Percentiles rank a stretch among this genome's conserved stretches.
Conservation (phyloP, 1,139 yeast genomes). For the Candida sanyaensis region DNA sequence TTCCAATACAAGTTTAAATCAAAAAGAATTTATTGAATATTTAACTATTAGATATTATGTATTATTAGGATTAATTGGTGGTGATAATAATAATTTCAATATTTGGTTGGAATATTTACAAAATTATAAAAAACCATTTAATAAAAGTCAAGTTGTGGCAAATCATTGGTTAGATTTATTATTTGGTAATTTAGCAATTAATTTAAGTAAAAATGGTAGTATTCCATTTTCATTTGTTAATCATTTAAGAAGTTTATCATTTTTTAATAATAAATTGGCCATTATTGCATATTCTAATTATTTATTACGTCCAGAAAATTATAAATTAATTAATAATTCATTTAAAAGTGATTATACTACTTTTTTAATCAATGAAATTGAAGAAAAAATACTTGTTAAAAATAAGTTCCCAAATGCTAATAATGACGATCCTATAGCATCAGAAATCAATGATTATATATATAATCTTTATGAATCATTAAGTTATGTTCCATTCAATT, state of each 20-base stretch:
- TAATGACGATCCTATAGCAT: conserved; percentile 16
- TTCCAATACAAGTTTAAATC: conserved; percentile 14
- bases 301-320: conserved; percentile 29
- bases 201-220: conserved; percentile 25
- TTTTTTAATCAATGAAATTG: conserved; percentile 27
- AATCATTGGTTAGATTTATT: conserved; percentile 42
- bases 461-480: conserved; percentile 36
- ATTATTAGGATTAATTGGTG: conserved; percentile 29
- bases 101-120: conserved; percentile 37
- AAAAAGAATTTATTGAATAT: conserved; percentile 32
- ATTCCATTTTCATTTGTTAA: conserved; percentile 20
- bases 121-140: conserved; percentile 28
- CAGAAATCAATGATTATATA: conserved; percentile 28
- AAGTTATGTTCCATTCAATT: conserved; percentile 23
- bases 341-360: conserved; percentile 35
- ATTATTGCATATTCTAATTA: conserved; percentile 32
- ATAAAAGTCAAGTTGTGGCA: conserved; percentile 38
- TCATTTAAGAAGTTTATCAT: conserved; percentile 24
- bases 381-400: conserved; percentile 20
- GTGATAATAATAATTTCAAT: conserved; percentile 17
- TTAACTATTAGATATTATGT: conserved; percentile 39
- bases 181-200: conserved; percentile 25
- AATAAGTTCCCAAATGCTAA: conserved; percentile 38
- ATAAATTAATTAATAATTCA: conserved; percentile 19
- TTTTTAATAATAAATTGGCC: conserved; percentile 27